A percentile compares a stretch with the other conserved stretches of the same genome.
Evolutionary conservation across 306 rosid species (phyloP).

Genomic region (Prosopis cineraria): DNA sequence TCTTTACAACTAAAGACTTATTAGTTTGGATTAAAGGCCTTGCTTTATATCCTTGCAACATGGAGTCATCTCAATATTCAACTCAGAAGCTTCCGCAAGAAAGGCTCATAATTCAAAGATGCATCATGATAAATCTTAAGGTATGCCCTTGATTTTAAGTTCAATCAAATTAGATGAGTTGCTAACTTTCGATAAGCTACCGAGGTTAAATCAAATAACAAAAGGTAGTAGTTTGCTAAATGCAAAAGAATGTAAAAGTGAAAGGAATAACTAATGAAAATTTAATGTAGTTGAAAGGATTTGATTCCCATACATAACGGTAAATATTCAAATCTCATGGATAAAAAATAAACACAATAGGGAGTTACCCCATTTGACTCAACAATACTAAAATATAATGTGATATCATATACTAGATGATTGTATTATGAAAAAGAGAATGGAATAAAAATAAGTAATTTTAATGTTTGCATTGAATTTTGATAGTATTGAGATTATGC

Average conservation of each 20-base stretch:
- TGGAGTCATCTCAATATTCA: constrained; percentile 1
- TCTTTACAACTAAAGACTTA: background rate
- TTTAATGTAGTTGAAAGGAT: too few species aligned
- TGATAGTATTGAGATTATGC: background rate
- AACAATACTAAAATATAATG: too few species aligned
- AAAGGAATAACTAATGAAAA: too few species aligned
- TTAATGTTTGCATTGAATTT: background rate
- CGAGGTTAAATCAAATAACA: background rate
- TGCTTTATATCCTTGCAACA: constrained; percentile 22
- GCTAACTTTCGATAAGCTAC: background rate
- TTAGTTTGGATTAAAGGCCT: constrained; percentile 29
- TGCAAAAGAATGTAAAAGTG: background rate
- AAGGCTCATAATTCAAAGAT: background rate
- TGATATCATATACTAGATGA: too few species aligned
- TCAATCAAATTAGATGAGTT: background rate
- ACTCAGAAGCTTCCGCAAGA: background rate
- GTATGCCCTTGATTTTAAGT: constrained; percentile 28
- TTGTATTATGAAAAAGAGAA: too few species aligned
- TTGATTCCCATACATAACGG: too few species aligned
- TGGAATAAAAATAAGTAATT: background rate
- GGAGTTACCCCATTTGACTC: too few species aligned
- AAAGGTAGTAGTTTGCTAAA: background rate
- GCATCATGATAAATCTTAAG: constrained; percentile 8
- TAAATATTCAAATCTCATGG: too few species aligned
- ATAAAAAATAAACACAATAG: too few species aligned